These are phyloP conservation scores for Ailanthus altissimus DNA, from an alignment of 345 rosid genomes.

Conservation along the genomic window DNA sequence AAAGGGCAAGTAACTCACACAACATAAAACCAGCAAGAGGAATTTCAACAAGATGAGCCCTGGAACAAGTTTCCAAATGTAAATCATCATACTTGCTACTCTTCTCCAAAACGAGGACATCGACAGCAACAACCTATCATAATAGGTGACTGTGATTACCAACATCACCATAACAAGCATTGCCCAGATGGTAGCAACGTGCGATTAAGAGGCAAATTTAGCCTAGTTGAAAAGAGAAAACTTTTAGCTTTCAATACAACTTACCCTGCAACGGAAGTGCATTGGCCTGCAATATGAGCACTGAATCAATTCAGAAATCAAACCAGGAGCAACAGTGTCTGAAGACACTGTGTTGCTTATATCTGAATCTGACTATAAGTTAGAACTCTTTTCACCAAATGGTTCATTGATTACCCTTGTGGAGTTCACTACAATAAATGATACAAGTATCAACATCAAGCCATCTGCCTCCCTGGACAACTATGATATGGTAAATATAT, in stretches of 20 bases:
- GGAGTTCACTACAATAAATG: slow-evolving; percentile 60
- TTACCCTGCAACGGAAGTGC: slow-evolving; percentile 64
- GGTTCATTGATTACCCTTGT: slow-evolving; percentile 37
- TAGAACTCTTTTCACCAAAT: slow-evolving; percentile 17
- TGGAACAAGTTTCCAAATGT: slow-evolving; percentile 28
- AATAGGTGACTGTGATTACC: slow-evolving; percentile 12
- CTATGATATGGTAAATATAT: slow-evolving; percentile 15
- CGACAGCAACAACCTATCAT: slow-evolving; percentile 65
- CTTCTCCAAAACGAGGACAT: slow-evolving; percentile 59
- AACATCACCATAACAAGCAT: not conserved
- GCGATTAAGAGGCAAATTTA: not conserved
- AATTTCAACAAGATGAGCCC: slow-evolving; percentile 47
- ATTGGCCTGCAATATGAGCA: slow-evolving; percentile 35
- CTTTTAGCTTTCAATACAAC: slow-evolving; percentile 22
- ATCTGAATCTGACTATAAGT: slow-evolving; percentile 23
- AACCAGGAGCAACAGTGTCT: slow-evolving; percentile 38
- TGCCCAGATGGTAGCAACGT: not conserved
- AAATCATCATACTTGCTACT: slow-evolving; percentile 23
- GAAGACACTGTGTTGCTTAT: slow-evolving; percentile 22
- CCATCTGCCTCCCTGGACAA: slow-evolving; percentile 43
- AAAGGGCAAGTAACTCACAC: slow-evolving; percentile 49
- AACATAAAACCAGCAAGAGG: slow-evolving; percentile 75
- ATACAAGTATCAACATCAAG: slow-evolving; percentile 53
- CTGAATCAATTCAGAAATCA: slow-evolving; percentile 42
- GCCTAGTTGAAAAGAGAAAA: slow-evolving; percentile 6